These are phyloP conservation scores for Polygonum aviculare DNA, from an alignment of 148 eudicot genomes.

Conservation along the genomic window DNA sequence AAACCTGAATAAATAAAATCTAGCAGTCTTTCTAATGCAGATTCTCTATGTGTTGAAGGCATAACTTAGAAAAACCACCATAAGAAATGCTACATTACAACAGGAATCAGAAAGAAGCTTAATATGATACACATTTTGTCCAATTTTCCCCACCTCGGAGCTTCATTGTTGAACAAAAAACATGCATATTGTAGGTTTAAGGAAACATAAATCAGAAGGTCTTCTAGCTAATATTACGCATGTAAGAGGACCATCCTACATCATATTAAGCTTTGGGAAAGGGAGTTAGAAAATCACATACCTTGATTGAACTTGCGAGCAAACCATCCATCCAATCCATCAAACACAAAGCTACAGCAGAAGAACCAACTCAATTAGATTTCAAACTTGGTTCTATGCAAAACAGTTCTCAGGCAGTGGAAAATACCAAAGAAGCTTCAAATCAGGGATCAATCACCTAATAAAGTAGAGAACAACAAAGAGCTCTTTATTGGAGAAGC, in stretches of 20 bases:
- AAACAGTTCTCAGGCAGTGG: background rate
- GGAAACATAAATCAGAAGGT: too few relatives aligned
- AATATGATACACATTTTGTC: too few relatives aligned
- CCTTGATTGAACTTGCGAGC: conserved; percentile 97
- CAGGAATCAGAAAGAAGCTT: background rate
- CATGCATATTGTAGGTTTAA: too few relatives aligned
- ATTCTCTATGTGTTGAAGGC: too few relatives aligned
- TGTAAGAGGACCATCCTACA: conserved; percentile 45
- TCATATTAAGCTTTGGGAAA: conserved; percentile 57
- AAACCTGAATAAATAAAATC: too few relatives aligned
- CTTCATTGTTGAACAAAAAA: too few relatives aligned
- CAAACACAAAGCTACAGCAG: conserved; percentile 73
- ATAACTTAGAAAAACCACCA: too few relatives aligned
- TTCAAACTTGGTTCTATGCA: background rate
- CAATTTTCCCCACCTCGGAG: too few relatives aligned
- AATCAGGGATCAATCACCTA: conserved; percentile 30
- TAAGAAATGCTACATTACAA: too few relatives aligned
- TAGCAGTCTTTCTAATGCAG: too few relatives aligned
- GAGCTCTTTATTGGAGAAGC: conserved; percentile 60
- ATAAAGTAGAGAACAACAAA: conserved; percentile 68
- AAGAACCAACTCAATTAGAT: conserved; percentile 12
- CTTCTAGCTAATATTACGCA: too few relatives aligned
- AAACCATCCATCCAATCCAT: conserved; percentile 94
- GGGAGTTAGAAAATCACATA: conserved; percentile 14
- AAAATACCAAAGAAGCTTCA: background rate